phyloP scores from a whole-genome alignment of 176 grass and related monocot species.

The Metroxylon sagu region DNA sequence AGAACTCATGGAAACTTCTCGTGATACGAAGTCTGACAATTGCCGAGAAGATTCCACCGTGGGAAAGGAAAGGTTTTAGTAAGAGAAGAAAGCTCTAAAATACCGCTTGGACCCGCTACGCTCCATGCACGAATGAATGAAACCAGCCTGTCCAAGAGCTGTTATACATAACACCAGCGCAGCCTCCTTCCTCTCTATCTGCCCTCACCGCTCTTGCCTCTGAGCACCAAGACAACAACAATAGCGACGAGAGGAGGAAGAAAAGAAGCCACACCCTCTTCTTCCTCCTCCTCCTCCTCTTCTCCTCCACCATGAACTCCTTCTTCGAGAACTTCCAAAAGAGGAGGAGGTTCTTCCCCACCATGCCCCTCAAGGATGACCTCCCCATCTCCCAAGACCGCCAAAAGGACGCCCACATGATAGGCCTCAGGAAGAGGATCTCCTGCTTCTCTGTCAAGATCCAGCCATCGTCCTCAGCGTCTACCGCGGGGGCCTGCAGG shows the following conservation, averaged over 20 bases:
- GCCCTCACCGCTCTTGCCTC: constrained; percentile 7
- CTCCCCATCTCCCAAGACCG: constrained; percentile 59
- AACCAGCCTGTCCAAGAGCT: constrained; percentile 36
- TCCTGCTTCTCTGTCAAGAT: constrained; percentile 90
- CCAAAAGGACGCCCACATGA: constrained; percentile 33
- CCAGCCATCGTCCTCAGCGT: constrained; percentile 69
- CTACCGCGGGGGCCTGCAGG: constrained; percentile 45
- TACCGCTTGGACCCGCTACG: constrained; percentile 20
- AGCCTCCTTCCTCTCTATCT: background rate
- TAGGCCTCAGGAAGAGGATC: constrained; percentile 66
- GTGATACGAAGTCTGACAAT: too few species aligned
- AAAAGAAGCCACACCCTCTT: constrained; percentile 4
- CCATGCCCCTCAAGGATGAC: constrained; percentile 61
- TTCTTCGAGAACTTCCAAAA: constrained; percentile 85
- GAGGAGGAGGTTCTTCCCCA: constrained; percentile 60
- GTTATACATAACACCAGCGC: constrained; percentile 15
- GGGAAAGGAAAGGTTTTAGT: too few species aligned
- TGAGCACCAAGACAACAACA: background rate
- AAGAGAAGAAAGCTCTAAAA: background rate
- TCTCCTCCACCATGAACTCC: constrained; percentile 44
- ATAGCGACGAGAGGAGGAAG: background rate
- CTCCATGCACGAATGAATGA: constrained; percentile 27
- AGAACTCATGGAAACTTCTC: too few species aligned
- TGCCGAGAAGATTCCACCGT: too few species aligned
- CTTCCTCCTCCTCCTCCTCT: background rate